phyloP scores from a whole-genome alignment of 106 monocot species.

The Allium cepa region DNA sequence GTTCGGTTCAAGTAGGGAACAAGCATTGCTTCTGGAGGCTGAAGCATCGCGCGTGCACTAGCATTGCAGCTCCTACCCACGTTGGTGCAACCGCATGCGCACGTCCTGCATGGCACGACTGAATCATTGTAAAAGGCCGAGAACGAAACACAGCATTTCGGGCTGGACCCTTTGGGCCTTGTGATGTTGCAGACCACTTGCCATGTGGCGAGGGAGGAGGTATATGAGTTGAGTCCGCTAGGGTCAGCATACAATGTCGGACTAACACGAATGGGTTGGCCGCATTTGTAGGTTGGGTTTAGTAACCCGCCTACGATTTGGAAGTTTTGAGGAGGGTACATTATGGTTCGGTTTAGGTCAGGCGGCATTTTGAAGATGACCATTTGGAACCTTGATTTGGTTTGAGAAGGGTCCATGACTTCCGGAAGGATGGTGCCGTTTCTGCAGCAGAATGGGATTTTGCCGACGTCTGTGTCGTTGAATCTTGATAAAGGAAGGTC shows the following conservation, averaged over 20 bases:
- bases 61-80: slow-evolving; percentile 31
- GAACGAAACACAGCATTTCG: slow-evolving; percentile 89
- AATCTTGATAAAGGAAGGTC: slow-evolving; percentile 45
- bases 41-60: slow-evolving; percentile 41
- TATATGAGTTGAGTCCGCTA: slow-evolving; percentile 43
- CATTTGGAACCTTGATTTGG: slow-evolving; percentile 74
- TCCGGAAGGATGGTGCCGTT: slow-evolving; percentile 82
- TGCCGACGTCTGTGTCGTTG: slow-evolving; percentile 53
- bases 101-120: slow-evolving; percentile 71
- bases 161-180: slow-evolving; percentile 16
- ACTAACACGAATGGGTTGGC: slow-evolving; percentile 48
- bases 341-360: slow-evolving; percentile 57
- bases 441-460: slow-evolving; percentile 68
- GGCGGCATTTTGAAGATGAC: slow-evolving; percentile 98
- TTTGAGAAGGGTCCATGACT: slow-evolving; percentile 51
- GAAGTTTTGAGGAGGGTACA: slow-evolving; percentile 62
- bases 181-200: slow-evolving; percentile 77
- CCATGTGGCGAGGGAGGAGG: slow-evolving; percentile 57
- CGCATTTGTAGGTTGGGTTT: slow-evolving; percentile 70
- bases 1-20: slow-evolving; percentile 66
- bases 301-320: slow-evolving; percentile 48
- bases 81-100: slow-evolving; percentile 61
- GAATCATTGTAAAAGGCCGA: slow-evolving; percentile 81
- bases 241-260: slow-evolving; percentile 55
- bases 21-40: slow-evolving; percentile 52